Conservation (phyloP, 371 early-diverging fungal genomes). For the Catenaria anguillulae region DNA sequence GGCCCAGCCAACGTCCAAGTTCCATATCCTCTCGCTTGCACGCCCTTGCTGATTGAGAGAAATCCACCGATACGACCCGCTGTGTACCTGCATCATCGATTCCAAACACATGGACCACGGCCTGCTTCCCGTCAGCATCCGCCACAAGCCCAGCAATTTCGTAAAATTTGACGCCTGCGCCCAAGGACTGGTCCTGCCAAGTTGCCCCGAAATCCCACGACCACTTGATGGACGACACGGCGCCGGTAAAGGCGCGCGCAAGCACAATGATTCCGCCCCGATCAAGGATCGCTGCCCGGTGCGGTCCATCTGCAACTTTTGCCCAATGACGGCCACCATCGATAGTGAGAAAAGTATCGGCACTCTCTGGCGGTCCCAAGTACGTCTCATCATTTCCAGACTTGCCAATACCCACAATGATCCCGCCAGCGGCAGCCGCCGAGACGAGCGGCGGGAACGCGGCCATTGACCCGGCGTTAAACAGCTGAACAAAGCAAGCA, state of each 20-base stretch:
- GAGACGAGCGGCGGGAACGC: constrained; percentile 21
- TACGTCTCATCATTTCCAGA: constrained; percentile 20
- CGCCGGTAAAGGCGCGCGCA: constrained; percentile 15
- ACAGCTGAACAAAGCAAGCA: constrained; percentile 15
- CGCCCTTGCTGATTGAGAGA: not conserved
- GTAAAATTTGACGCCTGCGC: too few relatives aligned
- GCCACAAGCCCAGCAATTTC: too few relatives aligned
- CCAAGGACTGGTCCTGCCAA: not conserved
- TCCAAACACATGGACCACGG: constrained; percentile 3
- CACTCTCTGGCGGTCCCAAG: constrained; percentile 20
- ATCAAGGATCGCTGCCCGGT: constrained; percentile 31
- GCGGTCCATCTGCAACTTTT: constrained; percentile 25
- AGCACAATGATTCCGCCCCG: constrained; percentile 31
- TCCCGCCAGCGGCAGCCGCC: constrained; percentile 23
- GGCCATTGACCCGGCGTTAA: constrained; percentile 31
- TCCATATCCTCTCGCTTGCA: not conserved
- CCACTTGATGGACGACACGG: constrained; percentile 14
- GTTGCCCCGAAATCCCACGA: constrained; percentile 13
- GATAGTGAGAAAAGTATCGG: constrained; percentile 24
- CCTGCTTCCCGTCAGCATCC: constrained; percentile 15
- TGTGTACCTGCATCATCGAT: not conserved
- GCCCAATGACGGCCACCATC: constrained; percentile 33
- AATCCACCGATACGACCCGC: not conserved
- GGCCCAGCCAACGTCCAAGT: not conserved
- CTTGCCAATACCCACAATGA: constrained; percentile 35